Base-by-base conservation (phyloP, 345 rosid species). In the Melastoma malabathricum region DNA sequence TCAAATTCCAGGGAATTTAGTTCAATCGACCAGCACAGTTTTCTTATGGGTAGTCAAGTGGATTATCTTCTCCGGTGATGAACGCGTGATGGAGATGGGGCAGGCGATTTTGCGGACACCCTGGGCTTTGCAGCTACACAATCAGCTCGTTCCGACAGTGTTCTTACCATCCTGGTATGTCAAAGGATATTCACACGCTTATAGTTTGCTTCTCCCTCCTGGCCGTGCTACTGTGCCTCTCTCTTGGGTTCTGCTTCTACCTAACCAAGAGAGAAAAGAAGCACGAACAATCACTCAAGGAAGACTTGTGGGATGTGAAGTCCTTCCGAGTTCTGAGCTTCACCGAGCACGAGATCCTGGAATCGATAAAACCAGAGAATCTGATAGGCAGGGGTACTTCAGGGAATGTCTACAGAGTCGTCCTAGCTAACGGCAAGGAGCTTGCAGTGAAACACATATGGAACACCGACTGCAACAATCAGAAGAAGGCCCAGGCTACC, bases 401-500 rank as follows among this genome's bases (percentile, higher is more conserved):
- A 2, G 67, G 67, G 22, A 51, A 56, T 16, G 67, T 63, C 50
- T 63, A 63, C 46, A 56, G 48, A 39, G 67, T 63, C 0, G 15
- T 18, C 6, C 51, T 63, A 17, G 14, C 43, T 46, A 63, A 56
- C 10, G 48, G 61, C 47, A 51, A 3, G 46, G 67, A 63, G 9
- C 57, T 63, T 0, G 67, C 61, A 3, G 61, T 56, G 15, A 63
- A 63, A 43, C 67, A 63, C 44, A 56, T 63, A 10, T 63, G 67
- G 67, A 80, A 70, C 49, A 48, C 71, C 2, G 76, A 69, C 22
- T 22, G 64, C 10, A 47, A 44, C n/a, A 53, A 61, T 50, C n/a
- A 4, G 14, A 72, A 64, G 60, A 78, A 57, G 59, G 65, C 46
- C 68, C 57, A 68, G 75, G 77, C 78, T 60, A 49, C 80, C 0